Evolutionary conservation across 148 eudicot genomes (phyloP).

Genomic region (Heliosperma pusillum): DNA sequence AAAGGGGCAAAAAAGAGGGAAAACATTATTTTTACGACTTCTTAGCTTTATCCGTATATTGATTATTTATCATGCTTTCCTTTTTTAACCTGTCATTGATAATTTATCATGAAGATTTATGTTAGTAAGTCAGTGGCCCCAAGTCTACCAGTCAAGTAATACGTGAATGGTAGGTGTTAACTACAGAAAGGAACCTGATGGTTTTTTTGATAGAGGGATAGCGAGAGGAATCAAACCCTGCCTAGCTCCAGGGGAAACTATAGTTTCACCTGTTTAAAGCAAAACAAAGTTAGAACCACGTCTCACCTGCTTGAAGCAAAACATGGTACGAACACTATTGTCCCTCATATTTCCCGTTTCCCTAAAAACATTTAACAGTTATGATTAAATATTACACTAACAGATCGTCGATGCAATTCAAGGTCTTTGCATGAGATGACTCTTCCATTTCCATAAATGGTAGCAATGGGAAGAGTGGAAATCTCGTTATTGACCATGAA

Average conservation of each 20-base stretch:
- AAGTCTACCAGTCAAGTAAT: not conserved
- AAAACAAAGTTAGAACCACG: slow-evolving; percentile 8
- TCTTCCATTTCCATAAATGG: not conserved
- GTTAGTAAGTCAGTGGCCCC: not conserved
- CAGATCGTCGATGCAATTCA: not conserved
- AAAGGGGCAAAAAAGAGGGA: not conserved
- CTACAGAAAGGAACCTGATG: slow-evolving; percentile 43
- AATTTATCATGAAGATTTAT: not conserved
- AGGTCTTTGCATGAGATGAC: not conserved
- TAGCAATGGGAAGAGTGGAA: not conserved
- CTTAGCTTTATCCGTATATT: not conserved
- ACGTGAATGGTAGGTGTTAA: not conserved
- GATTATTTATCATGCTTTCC: not conserved
- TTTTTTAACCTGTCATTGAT: not conserved
- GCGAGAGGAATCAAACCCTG: slow-evolving; percentile 79
- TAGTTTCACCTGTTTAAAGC: slow-evolving; percentile 55
- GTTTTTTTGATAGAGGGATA: slow-evolving; percentile 66
- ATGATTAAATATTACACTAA: not conserved
- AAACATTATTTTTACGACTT: not conserved
- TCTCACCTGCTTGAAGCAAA: slow-evolving; percentile 52
- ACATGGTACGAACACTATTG: not conserved
- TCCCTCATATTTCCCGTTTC: not conserved
- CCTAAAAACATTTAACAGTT: not conserved
- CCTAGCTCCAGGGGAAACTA: slow-evolving; percentile 78
- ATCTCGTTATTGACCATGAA: not conserved